Base-by-base conservation (phyloP, 2,329 filamentous ascomycete species). In the Colletotrichum salicis region DNA sequence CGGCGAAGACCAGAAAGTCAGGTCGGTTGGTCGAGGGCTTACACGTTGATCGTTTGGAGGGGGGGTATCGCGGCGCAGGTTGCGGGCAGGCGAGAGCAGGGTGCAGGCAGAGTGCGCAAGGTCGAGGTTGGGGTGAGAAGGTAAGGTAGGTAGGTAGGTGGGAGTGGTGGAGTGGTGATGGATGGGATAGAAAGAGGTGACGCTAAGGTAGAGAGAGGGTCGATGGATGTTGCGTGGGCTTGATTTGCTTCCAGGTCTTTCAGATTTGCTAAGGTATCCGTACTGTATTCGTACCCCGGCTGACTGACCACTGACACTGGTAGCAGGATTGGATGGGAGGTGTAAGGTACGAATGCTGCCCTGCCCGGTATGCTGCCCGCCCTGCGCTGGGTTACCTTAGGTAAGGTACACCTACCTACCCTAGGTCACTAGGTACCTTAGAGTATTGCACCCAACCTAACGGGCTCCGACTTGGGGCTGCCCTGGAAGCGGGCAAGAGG, bases 41-140 rank as follows among this genome's bases (percentile, higher is more conserved):
- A 64, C 57, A 67, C 67, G 29, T 33, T 54, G 27, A 56, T 56
- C 27, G 24, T 41, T 55, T 24, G 15, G 51, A 51, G 51, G 45
- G 51, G 45, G 56, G 68, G 52, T 55, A 64, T 64, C 61, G 61
- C 51, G 51, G 61, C 61, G 51, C 61, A 51, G 60, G 51, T 56
- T 55, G 51, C 61, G 61, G 61, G 61, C 33, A 64, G 33, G 54
- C 51, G 31, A 64, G 51, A 64, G 33, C 48, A 64, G 61, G 61
- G 61, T 64, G 61, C 33, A 64, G 48, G 41, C 22, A 29, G 27
- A 29, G 27, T 45, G 48, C 61, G 51, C 61, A 56, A 64, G 48
- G 51, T 64, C 37, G 61, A 55, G 61, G 33, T 64, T 64, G 48
- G 61, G 61, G 31, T 48, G 41, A 45, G 45, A 48, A 48, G 41